Percentiles rank a stretch among this genome's conserved stretches.
Evolutionary conservation across 2,329 filamentous ascomycete species (phyloP).

Genomic region (Trichoderma cornu-damae): DNA sequence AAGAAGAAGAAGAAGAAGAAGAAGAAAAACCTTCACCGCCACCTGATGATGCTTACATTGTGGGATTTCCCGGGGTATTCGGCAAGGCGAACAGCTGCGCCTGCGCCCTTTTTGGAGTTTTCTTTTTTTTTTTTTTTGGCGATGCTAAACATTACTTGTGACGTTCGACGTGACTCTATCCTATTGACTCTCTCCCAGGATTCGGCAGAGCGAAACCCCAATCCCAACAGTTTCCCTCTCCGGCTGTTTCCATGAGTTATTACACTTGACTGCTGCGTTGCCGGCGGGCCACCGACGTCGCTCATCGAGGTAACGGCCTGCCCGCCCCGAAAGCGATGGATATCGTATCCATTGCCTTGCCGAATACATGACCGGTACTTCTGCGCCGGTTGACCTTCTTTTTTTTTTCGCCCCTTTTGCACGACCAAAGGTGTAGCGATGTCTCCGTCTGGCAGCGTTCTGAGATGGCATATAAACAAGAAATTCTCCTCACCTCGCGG

Average conservation of each 20-base stretch:
- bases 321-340: not conserved
- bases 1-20: not conserved
- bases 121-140: not conserved
- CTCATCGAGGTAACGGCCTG: not conserved
- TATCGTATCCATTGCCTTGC: not conserved
- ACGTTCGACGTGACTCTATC: not conserved
- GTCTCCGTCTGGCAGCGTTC: too few species aligned
- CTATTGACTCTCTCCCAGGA: not conserved
- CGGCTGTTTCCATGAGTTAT: not conserved
- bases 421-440: too few species aligned
- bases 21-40: not conserved
- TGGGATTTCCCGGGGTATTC: not conserved
- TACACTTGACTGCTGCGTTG: not conserved
- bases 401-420: not conserved
- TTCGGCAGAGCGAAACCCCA: not conserved
- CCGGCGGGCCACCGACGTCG: not conserved
- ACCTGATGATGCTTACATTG: not conserved
- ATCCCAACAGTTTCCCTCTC: not conserved
- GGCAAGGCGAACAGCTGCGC: constrained; percentile 2
- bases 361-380: not conserved
- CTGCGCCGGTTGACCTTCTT: not conserved
- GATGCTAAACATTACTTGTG: not conserved
- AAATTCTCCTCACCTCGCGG: too few species aligned
- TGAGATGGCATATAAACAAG: too few species aligned
- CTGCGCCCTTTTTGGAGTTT: not conserved